phyloP scores from a whole-genome alignment of 768 basidiomycete genomes.

The Boletus rubroflammeus region DNA sequence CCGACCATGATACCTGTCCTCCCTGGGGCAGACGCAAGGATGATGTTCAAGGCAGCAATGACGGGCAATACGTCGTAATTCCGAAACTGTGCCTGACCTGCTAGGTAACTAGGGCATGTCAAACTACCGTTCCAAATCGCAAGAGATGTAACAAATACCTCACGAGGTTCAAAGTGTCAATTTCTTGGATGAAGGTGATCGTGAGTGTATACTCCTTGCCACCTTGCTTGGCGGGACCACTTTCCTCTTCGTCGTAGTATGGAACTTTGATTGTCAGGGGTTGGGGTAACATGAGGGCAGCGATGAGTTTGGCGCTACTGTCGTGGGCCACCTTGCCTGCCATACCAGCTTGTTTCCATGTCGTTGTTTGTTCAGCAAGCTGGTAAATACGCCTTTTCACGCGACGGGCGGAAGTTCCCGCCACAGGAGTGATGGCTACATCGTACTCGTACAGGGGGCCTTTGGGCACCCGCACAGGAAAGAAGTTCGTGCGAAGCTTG shows the following conservation, averaged over 20 bases:
- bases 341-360: slow-evolving; percentile 41
- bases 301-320: slow-evolving; percentile 42
- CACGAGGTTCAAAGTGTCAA: slow-evolving; percentile 41
- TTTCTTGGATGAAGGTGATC: slow-evolving; percentile 40
- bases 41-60: slow-evolving; percentile 48
- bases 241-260: slow-evolving; percentile 47
- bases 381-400: slow-evolving; percentile 46
- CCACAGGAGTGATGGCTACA: slow-evolving; percentile 37
- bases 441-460: slow-evolving; percentile 48
- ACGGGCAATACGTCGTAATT: slow-evolving; percentile 45
- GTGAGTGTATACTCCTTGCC: slow-evolving; percentile 43
- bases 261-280: slow-evolving; percentile 38
- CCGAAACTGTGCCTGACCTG: slow-evolving; percentile 41
- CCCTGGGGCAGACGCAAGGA: slow-evolving; percentile 44
- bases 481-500: slow-evolving; percentile 52
- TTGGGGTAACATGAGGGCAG: slow-evolving; percentile 39
- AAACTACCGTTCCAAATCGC: not conserved
- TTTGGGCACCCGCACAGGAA: slow-evolving; percentile 46
- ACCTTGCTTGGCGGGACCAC: slow-evolving; percentile 27
- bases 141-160: slow-evolving; percentile 30
- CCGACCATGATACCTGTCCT: slow-evolving; percentile 51
- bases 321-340: slow-evolving; percentile 46
- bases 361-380: slow-evolving; percentile 42
- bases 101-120: slow-evolving; percentile 38
- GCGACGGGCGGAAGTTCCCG: slow-evolving; percentile 33